Conservation (phyloP, 2,329 filamentous ascomycete genomes). For the Exophiala spinifera region DNA sequence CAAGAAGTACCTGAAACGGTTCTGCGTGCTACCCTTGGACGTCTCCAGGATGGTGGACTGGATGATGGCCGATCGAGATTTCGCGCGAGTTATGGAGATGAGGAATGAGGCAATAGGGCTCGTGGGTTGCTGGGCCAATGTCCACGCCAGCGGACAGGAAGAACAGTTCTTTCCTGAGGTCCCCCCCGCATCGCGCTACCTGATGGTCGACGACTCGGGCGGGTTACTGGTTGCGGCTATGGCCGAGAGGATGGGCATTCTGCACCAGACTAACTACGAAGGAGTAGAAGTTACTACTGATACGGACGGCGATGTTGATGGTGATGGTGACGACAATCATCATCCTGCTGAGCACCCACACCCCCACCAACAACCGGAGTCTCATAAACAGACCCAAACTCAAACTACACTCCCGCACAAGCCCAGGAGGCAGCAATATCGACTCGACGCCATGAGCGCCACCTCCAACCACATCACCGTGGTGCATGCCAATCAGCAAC, state of each 20-base stretch:
- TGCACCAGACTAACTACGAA: slow-evolving; percentile 51
- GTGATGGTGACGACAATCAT: slow-evolving; percentile 17
- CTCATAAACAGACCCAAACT: slow-evolving; percentile 2
- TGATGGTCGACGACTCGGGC: slow-evolving; percentile 83
- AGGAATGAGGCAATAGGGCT: slow-evolving; percentile 79
- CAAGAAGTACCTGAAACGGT: slow-evolving; percentile 86
- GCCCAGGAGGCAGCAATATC: slow-evolving; percentile 29
- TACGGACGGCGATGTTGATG: slow-evolving; percentile 7
- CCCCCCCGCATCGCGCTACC: slow-evolving; percentile 54
- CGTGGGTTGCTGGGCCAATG: slow-evolving; percentile 84
- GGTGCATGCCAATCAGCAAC: slow-evolving; percentile 76
- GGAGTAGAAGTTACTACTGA: neutral
- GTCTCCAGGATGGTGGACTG: slow-evolving; percentile 72
- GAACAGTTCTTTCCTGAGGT: slow-evolving; percentile 25
- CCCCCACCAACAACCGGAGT: slow-evolving; percentile 10
- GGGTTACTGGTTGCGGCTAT: slow-evolving; percentile 78
- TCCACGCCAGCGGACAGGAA: slow-evolving; percentile 59
- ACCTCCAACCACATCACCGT: slow-evolving; percentile 74
- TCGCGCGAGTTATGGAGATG: slow-evolving; percentile 77
- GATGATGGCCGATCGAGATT: slow-evolving; percentile 75
- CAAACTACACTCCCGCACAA: slow-evolving; percentile 29
- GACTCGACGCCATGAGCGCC: slow-evolving; percentile 47
- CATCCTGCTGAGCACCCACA: too few species aligned
- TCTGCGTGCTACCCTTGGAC: slow-evolving; percentile 81
- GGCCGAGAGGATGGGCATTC: slow-evolving; percentile 83